Conservation (phyloP, 2,329 filamentous ascomycete genomes). For the Botrytis medusae region DNA sequence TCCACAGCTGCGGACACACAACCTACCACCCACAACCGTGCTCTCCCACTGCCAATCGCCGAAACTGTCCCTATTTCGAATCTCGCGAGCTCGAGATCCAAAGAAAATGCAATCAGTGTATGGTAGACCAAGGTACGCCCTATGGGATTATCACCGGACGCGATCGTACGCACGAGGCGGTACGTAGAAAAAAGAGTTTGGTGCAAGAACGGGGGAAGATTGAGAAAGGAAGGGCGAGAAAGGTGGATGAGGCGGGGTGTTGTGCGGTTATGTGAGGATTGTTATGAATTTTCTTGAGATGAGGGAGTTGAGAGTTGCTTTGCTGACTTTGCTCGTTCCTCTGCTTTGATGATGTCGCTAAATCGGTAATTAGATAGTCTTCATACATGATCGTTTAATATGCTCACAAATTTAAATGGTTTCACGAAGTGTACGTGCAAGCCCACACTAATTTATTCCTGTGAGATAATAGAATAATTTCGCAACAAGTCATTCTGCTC, state of each 20-base stretch:
- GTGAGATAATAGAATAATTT: fast-evolving
- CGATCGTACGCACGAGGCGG: background rate
- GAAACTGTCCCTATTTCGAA: background rate
- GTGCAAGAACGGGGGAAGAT: background rate
- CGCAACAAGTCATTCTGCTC: no score
- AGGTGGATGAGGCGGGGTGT: background rate
- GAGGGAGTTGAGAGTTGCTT: background rate
- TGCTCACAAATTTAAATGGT: background rate
- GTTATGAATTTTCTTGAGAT: background rate
- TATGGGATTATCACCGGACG: background rate
- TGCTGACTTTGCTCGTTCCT: background rate
- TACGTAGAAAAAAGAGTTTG: background rate
- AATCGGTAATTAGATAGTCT: background rate
- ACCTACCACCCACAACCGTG: background rate
- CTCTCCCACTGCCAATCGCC: background rate
- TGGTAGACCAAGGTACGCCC: fast-evolving
- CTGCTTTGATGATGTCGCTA: background rate
- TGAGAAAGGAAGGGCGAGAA: background rate
- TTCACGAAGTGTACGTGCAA: background rate
- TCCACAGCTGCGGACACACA: background rate
- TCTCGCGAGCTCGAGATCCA: background rate
- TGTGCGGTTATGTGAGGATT: background rate
- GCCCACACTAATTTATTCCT: fast-evolving
- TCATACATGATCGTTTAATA: background rate
- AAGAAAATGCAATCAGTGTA: background rate